phyloP scores from a whole-genome alignment of 441 rosid genomes.

The Gossypium gossypioides region DNA sequence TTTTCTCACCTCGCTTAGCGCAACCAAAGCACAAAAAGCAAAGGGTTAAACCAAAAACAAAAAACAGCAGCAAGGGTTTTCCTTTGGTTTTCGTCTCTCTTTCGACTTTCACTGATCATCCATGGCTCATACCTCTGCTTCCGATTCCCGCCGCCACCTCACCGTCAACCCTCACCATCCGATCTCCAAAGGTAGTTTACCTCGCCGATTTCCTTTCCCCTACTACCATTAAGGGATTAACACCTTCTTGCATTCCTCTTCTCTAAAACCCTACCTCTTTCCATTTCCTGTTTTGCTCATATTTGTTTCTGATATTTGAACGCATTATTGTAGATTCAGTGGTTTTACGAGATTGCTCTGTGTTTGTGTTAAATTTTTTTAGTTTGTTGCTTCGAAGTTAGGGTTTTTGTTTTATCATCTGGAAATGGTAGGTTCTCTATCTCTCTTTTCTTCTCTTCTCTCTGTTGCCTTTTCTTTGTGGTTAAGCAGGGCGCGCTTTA shows the following conservation, averaged over 20 bases:
- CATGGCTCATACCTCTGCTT: slow-evolving; percentile 62
- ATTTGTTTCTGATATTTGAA: background rate
- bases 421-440: background rate
- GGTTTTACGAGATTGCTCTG: slow-evolving; percentile 9
- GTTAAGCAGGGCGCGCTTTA: too few relatives aligned
- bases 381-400: slow-evolving; percentile 14
- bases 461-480: too few relatives aligned
- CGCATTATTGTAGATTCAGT: slow-evolving; percentile 5
- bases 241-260: background rate
- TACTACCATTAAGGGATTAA: background rate
- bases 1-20: slow-evolving; percentile 17
- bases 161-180: slow-evolving; percentile 62
- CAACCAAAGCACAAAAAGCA: background rate
- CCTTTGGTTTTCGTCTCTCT: slow-evolving; percentile 5
- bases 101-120: slow-evolving; percentile 35
- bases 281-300: background rate
- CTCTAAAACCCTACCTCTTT: slow-evolving; percentile 12
- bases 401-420: slow-evolving; percentile 28
- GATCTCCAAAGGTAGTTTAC: slow-evolving; percentile 70
- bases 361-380: background rate
- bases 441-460: background rate
- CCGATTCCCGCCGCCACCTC: slow-evolving; percentile 52
- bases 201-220: background rate
- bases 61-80: slow-evolving; percentile 18
- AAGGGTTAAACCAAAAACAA: slow-evolving; percentile 2